Evolutionary conservation across 495 filamentous ascomycete genomes (phyloP), one percentile per base, ranked within the genome.

Genomic region (Terfezia claveryi): DNA sequence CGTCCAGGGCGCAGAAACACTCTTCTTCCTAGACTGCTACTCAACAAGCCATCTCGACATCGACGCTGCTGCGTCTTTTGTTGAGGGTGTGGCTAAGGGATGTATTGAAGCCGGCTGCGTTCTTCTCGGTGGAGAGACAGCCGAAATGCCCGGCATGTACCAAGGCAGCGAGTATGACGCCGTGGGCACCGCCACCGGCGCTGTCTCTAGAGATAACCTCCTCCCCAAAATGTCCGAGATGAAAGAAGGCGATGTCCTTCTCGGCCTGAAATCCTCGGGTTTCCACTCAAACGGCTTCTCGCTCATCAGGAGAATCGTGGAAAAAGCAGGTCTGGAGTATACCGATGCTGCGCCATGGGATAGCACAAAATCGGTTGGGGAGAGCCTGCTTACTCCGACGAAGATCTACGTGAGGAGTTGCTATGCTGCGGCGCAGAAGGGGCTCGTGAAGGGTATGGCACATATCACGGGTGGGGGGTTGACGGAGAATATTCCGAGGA

Each of bases 1-100:
- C 49, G 91, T 94, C 12, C 87, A 95, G 68, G 91, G 91, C 52
- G 91, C 91, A 1, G 82, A 89, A 65, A 85, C 91, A 10, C 73
- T 94, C 63, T 86, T 86, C 72, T 95, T 98, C 76, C 79, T 94
- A 52, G 91, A 96, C 72, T 93, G 86, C 74, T 94, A 87, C 73
- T 87, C 85, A 50, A 94, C 85, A 71, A 80, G 81, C 64, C 81
- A 80, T 65, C 77, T 96, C 23, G 78, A 91, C 59, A 79, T 86
- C 4, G 69, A 77, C 37, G 75, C 76, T n/a, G 87, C 86, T 1
- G 76, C 80, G 5, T 74, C 75, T 14, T 94, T 98, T 64, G 81
- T 96, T 38, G 78, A 82, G 63, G 88, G 91, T 58, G 83, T 96
- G 9, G 85, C 87, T 0, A 72, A 77, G 17, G 91, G 91, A 20